Conservation (phyloP, 306 rosid genomes). For the Gillenia trifoliata region DNA sequence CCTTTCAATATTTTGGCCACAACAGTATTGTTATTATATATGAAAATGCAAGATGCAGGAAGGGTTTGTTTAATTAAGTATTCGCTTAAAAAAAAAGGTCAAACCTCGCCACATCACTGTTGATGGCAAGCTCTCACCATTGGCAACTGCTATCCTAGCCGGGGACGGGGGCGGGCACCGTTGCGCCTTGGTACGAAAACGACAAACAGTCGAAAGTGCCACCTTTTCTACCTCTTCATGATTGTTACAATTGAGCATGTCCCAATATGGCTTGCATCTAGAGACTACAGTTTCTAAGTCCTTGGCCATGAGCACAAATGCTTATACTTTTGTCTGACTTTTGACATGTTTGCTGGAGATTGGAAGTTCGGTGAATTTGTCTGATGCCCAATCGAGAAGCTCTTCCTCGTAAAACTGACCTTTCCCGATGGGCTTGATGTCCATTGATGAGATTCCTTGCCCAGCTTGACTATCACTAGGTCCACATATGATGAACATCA, state of each 20-base stretch:
- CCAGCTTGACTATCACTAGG: background rate
- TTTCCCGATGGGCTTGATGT: background rate
- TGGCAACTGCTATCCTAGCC: too few relatives aligned
- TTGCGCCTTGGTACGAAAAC: too few relatives aligned
- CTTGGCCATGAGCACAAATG: background rate
- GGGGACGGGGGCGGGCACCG: too few relatives aligned
- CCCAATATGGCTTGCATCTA: background rate
- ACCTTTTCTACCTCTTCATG: background rate
- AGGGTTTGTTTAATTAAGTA: too few relatives aligned
- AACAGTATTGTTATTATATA: too few relatives aligned
- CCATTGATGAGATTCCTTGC: background rate
- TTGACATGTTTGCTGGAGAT: constrained; percentile 31
- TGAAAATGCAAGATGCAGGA: too few relatives aligned
- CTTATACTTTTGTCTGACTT: constrained; percentile 37
- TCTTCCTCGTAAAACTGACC: constrained; percentile 1
- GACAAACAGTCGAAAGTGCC: too few relatives aligned
- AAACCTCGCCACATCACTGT: too few relatives aligned
- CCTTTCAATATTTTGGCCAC: too few relatives aligned
- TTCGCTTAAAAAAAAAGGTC: too few relatives aligned
- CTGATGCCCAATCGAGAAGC: constrained; percentile 29
- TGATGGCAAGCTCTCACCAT: too few relatives aligned
- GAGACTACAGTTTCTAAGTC: background rate
- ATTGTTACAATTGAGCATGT: too few relatives aligned
- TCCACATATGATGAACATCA: constrained; percentile 2
- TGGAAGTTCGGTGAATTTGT: constrained; percentile 33